Evolutionary conservation across 495 filamentous ascomycete species (phyloP).

Genomic region (Podospora sp.): DNA sequence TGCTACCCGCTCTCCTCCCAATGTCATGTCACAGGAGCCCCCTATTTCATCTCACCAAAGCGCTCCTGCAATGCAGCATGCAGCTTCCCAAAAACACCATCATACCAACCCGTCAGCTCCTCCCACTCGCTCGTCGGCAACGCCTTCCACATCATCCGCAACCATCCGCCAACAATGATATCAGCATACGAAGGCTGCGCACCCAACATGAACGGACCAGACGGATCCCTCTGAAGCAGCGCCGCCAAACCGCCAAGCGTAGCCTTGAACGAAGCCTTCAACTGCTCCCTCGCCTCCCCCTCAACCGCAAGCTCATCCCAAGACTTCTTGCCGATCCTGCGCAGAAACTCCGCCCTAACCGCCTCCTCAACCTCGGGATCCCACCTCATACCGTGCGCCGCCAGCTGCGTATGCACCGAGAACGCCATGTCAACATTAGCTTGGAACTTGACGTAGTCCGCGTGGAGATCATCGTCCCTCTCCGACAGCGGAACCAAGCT

Average conservation of each 20-base stretch:
- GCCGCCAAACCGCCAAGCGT: slow-evolving; percentile 48
- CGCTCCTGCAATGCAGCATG: slow-evolving; percentile 48
- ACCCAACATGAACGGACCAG: slow-evolving; percentile 57
- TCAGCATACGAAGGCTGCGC: slow-evolving; percentile 58
- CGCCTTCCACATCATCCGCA: slow-evolving; percentile 46
- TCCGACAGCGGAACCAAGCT: slow-evolving; percentile 38
- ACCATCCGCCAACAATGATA: slow-evolving; percentile 63
- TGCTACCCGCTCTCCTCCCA: no score
- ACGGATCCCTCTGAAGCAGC: slow-evolving; percentile 39
- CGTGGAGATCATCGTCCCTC: slow-evolving; percentile 16
- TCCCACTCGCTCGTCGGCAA: slow-evolving; percentile 53
- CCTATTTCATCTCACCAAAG: slow-evolving; percentile 13
- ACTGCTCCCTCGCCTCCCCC: slow-evolving; percentile 47
- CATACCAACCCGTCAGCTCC: slow-evolving; percentile 55
- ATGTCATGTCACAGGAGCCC: no score
- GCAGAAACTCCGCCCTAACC: slow-evolving; percentile 48
- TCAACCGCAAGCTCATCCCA: slow-evolving; percentile 52
- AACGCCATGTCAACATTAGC: slow-evolving; percentile 55
- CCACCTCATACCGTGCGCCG: slow-evolving; percentile 41
- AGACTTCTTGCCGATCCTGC: slow-evolving; percentile 44
- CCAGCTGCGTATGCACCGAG: slow-evolving; percentile 41
- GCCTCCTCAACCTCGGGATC: slow-evolving; percentile 47
- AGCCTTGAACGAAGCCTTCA: slow-evolving; percentile 40
- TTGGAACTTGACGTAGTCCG: slow-evolving; percentile 50
- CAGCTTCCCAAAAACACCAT: slow-evolving; percentile 49